phyloP scores from a whole-genome alignment of 345 rosid species.

The Melastoma malabathricum region DNA sequence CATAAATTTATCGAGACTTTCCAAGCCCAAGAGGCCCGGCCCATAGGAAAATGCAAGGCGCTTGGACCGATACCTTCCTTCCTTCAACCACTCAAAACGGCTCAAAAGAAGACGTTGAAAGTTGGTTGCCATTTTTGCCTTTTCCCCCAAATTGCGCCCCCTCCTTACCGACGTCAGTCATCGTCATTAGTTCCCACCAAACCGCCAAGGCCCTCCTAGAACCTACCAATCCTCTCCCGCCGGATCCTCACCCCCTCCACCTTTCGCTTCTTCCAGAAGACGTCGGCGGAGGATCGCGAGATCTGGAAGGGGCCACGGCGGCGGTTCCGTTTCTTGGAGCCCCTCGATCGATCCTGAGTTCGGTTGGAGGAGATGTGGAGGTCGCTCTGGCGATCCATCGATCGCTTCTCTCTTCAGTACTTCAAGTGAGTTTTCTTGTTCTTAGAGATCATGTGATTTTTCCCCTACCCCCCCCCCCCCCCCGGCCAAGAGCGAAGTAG shows the following conservation, averaged over 20 bases:
- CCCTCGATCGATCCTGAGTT: too few relatives aligned
- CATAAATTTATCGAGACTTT: too few relatives aligned
- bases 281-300: slow-evolving; percentile 1
- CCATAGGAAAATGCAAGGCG: too few relatives aligned
- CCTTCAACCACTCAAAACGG: not conserved
- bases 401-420: slow-evolving; percentile 54
- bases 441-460: not conserved
- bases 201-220: slow-evolving; percentile 24
- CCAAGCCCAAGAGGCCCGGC: too few relatives aligned
- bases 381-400: slow-evolving; percentile 43
- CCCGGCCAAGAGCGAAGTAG: not conserved
- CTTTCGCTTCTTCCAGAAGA: not conserved
- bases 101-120: slow-evolving; percentile 19
- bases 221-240: not conserved
- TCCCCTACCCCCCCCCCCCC: not conserved
- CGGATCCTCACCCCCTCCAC: not conserved
- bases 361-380: slow-evolving; percentile 26
- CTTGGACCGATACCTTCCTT: too few relatives aligned
- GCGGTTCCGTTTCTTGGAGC: too few relatives aligned
- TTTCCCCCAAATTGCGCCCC: not conserved
- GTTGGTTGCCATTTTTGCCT: too few relatives aligned
- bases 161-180: too few relatives aligned
- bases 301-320: too few relatives aligned
- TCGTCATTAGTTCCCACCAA: slow-evolving; percentile 11
- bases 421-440: slow-evolving; percentile 31